These are phyloP conservation scores for Diplosphaera chodatii DNA, from an alignment of 139 green algal species.

Conservation along the genomic window DNA sequence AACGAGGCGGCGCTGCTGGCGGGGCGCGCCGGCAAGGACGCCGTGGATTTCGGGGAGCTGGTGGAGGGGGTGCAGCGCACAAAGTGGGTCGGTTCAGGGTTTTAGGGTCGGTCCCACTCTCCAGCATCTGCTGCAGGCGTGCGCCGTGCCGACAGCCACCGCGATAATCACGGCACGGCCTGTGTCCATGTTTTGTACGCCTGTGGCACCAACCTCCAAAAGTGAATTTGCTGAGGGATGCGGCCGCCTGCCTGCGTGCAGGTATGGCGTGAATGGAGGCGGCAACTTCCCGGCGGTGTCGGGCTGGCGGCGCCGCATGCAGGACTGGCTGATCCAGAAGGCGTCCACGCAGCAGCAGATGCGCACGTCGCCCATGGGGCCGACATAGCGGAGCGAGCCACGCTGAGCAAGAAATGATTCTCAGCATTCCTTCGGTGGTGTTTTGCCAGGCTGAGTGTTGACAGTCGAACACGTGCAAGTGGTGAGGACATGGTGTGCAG, in stretches of 20 bases:
- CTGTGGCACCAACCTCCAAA: background rate
- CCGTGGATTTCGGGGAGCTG: slow-evolving; percentile 60
- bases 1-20: slow-evolving; percentile 88
- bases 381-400: slow-evolving; percentile 1
- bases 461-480: too few species aligned
- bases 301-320: slow-evolving; percentile 9
- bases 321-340: slow-evolving; percentile 18
- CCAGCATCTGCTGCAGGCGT: too few species aligned
- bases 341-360: slow-evolving; percentile 16
- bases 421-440: too few species aligned
- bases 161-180: too few species aligned
- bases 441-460: too few species aligned
- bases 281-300: background rate
- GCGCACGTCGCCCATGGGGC: slow-evolving; percentile 11
- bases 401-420: too few species aligned
- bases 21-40: slow-evolving; percentile 31
- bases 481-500: too few species aligned
- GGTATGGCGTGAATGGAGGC: slow-evolving; percentile 40
- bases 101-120: too few species aligned
- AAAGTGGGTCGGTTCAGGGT: slow-evolving; percentile 12
- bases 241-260: background rate
- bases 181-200: too few species aligned
- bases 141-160: too few species aligned
- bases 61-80: slow-evolving; percentile 61
- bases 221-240: too few species aligned